Evolutionary conservation across 2,329 filamentous ascomycete species (phyloP).

Genomic region (Sclerotinia spermophila): DNA sequence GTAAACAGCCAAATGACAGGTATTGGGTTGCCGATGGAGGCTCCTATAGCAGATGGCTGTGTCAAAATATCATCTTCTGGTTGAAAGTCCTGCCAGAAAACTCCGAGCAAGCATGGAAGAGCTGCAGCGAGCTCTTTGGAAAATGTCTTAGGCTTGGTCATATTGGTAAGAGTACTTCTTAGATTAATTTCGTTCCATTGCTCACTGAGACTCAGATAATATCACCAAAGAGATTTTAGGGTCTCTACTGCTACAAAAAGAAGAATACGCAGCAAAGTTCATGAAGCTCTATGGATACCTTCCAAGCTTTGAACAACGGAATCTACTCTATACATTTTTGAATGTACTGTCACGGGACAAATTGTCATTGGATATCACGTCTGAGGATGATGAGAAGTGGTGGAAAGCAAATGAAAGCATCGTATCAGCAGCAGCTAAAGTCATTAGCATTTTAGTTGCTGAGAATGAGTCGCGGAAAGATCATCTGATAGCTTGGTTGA

Average conservation of each 20-base stretch:
- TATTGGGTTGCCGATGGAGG: constrained; percentile 36
- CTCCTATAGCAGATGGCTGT: constrained; percentile 35
- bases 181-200: neutral
- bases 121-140: constrained; percentile 33
- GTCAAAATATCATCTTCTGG: constrained; percentile 34
- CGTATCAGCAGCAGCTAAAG: constrained; percentile 56
- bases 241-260: constrained; percentile 25
- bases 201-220: constrained; percentile 28
- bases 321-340: constrained; percentile 29
- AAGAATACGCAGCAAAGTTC: constrained; percentile 27
- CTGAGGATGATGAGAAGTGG: constrained; percentile 33
- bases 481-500: constrained; percentile 62
- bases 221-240: constrained; percentile 31
- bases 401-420: constrained; percentile 34
- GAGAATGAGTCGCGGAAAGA: constrained; percentile 48
- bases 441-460: constrained; percentile 50
- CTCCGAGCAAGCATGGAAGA: constrained; percentile 29
- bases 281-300: constrained; percentile 30
- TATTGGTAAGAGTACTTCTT: constrained; percentile 27
- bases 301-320: constrained; percentile 34
- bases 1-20: constrained; percentile 27
- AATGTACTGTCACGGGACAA: constrained; percentile 32
- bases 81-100: constrained; percentile 23
- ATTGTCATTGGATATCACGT: constrained; percentile 27
- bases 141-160: constrained; percentile 36